These are phyloP conservation scores for Raffaelea deltoideospora DNA, from an alignment of 2,329 filamentous ascomycete genomes.

Conservation along the genomic window DNA sequence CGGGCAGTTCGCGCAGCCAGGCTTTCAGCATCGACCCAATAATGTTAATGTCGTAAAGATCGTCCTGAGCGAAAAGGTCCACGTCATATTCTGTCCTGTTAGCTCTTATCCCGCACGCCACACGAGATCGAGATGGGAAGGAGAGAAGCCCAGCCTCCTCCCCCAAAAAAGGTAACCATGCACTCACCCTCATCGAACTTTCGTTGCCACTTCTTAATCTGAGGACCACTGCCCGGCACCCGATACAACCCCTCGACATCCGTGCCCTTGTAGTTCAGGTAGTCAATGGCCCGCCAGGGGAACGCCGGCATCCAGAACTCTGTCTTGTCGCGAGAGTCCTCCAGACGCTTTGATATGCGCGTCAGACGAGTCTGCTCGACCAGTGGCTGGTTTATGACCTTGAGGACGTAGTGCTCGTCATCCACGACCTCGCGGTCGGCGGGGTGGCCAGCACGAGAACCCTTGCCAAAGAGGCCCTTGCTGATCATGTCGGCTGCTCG, in stretches of 20 bases:
- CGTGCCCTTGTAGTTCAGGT: constrained; percentile 85
- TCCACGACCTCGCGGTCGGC: constrained; percentile 53
- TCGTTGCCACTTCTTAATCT: constrained; percentile 87
- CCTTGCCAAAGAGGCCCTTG: constrained; percentile 71
- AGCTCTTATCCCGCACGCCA: not conserved
- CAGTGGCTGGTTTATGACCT: constrained; percentile 72
- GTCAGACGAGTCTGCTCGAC: constrained; percentile 83
- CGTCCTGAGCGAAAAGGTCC: constrained; percentile 72
- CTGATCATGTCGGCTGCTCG: constrained; percentile 69
- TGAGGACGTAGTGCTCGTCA: constrained; percentile 71
- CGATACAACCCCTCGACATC: constrained; percentile 90
- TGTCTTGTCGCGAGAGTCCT: constrained; percentile 83
- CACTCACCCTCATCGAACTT: constrained; percentile 68
- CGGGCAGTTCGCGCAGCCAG: constrained; percentile 87
- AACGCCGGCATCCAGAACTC: constrained; percentile 98
- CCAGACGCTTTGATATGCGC: constrained; percentile 76
- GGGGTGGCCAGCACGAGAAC: constrained; percentile 55
- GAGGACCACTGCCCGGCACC: constrained; percentile 76
- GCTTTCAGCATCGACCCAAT: constrained; percentile 93
- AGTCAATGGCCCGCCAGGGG: constrained; percentile 91
- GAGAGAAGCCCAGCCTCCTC: no score
- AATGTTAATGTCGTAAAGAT: constrained; percentile 92
- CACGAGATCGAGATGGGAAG: no score
- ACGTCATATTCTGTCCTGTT: constrained; percentile 57
- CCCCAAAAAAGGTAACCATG: not conserved